A percentile compares a stretch with the other conserved stretches of the same genome.
Evolutionary conservation across 2,329 filamentous ascomycete genomes (phyloP).

Genomic region (Aspergillus transmontanensis): DNA sequence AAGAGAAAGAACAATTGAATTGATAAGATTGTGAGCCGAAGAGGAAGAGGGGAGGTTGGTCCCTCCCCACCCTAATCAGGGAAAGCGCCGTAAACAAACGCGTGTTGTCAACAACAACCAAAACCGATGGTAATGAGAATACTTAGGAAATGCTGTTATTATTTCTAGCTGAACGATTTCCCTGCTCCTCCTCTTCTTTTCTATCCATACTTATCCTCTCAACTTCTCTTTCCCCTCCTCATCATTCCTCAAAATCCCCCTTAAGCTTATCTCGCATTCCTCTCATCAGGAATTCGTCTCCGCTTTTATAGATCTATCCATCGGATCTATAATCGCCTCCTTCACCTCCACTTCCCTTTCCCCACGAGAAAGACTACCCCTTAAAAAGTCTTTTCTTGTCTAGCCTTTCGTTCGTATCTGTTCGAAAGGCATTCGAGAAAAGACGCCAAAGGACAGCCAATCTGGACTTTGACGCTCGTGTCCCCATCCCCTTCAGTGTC

Average conservation of each 20-base stretch:
- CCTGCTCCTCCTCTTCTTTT: constrained; percentile 8
- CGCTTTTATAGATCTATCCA: constrained; percentile 25
- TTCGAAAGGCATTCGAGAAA: constrained; percentile 67
- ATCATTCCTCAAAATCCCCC: constrained; percentile 6
- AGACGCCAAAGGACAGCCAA: constrained; percentile 80
- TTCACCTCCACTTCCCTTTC: constrained; percentile 17
- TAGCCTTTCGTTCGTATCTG: constrained; percentile 49
- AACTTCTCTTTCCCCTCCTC: constrained; percentile 18
- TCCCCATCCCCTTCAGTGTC: constrained; percentile 99
- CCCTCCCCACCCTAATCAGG: constrained; percentile 14
- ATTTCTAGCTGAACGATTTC: not conserved
- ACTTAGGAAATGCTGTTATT: constrained; percentile 3
- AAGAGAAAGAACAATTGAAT: not conserved
- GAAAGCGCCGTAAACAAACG: constrained; percentile 29
- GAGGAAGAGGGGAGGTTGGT: constrained; percentile 8
- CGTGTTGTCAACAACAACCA: constrained; percentile 19
- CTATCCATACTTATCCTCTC: constrained; percentile 10
- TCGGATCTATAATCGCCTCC: constrained; percentile 25
- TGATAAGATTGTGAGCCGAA: not conserved
- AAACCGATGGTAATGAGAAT: constrained; percentile 1
- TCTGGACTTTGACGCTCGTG: constrained; percentile 99
- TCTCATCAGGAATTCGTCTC: constrained; percentile 24
- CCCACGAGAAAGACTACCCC: constrained; percentile 41
- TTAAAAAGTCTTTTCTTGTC: constrained; percentile 51
- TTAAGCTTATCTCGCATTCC: constrained; percentile 19